Evolutionary conservation across 495 filamentous ascomycete species (phyloP).

Genomic region (Gamarada debralockiae): DNA sequence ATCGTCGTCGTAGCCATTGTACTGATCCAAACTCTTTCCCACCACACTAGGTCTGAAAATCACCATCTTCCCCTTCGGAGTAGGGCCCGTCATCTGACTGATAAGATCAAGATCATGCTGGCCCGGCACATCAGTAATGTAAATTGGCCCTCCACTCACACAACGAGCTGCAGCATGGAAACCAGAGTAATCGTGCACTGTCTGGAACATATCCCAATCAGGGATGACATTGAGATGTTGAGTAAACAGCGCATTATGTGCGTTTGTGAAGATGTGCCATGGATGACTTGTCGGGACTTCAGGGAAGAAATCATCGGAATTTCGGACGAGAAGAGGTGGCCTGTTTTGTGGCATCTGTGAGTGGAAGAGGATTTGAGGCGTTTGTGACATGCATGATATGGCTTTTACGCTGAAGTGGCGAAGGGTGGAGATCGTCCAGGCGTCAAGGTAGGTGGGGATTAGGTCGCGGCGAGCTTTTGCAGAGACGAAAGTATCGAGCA

Average conservation of each 20-base stretch:
- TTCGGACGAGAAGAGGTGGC: slow-evolving; percentile 68
- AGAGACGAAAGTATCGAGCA: slow-evolving; percentile 69
- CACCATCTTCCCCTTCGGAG: slow-evolving; percentile 62
- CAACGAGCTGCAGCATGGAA: slow-evolving; percentile 91
- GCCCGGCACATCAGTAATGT: slow-evolving; percentile 86
- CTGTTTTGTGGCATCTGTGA: slow-evolving; percentile 72
- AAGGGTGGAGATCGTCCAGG: slow-evolving; percentile 74
- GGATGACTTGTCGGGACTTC: slow-evolving; percentile 71
- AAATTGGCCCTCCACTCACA: slow-evolving; percentile 86
- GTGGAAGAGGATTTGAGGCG: slow-evolving; percentile 79
- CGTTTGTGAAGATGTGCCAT: slow-evolving; percentile 94
- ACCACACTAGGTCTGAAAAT: slow-evolving; percentile 71
- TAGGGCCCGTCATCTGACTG: slow-evolving; percentile 67
- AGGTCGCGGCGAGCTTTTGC: slow-evolving; percentile 64
- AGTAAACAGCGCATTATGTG: slow-evolving; percentile 84
- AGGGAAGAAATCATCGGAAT: slow-evolving; percentile 94
- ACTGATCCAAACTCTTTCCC: slow-evolving; percentile 67
- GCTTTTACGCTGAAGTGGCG: slow-evolving; percentile 71
- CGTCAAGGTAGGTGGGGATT: slow-evolving; percentile 74
- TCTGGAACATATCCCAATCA: slow-evolving; percentile 99
- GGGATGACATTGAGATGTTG: slow-evolving; percentile 54
- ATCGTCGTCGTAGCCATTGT: slow-evolving; percentile 67
- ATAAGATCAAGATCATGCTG: slow-evolving; percentile 73
- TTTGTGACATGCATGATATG: slow-evolving; percentile 91
- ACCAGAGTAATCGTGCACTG: slow-evolving; percentile 64